phyloP scores from a whole-genome alignment of 2,329 filamentous ascomycete species.

The Ramularia endophylla region DNA sequence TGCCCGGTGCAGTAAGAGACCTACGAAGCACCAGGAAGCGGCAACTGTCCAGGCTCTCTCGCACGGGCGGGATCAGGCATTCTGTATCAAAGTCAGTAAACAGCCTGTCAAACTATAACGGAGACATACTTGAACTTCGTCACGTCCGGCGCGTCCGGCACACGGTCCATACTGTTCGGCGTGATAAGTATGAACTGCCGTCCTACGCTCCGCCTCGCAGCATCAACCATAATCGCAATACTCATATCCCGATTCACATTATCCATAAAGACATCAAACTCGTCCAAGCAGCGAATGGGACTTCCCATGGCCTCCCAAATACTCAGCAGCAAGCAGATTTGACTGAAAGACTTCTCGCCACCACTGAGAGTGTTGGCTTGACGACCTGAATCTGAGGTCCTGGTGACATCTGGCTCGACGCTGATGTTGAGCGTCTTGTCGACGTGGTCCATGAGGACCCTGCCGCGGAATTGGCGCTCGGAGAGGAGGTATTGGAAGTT shows the following conservation, averaged over 20 bases:
- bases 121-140: conserved; percentile 60
- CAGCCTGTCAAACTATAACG: conserved; percentile 11
- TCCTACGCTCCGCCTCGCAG: conserved; percentile 78
- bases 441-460: conserved; percentile 70
- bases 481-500: conserved; percentile 85
- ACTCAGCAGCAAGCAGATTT: conserved; percentile 84
- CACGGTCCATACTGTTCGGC: conserved; percentile 68
- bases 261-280: conserved; percentile 99
- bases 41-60: conserved; percentile 1
- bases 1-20: no score
- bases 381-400: conserved; percentile 62
- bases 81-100: conserved; percentile 11
- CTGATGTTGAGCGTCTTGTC: conserved; percentile 69
- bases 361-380: conserved; percentile 90
- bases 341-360: conserved; percentile 96
- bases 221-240: conserved; percentile 86
- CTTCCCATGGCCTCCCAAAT: conserved; percentile 99
- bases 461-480: conserved; percentile 82
- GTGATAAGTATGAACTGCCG: conserved; percentile 96
- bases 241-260: conserved; percentile 89
- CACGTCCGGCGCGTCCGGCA: conserved; percentile 62
- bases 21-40: background rate
- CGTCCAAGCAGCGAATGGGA: conserved; percentile 87
- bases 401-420: conserved; percentile 63
- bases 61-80: conserved; percentile 25